Base-by-base conservation (phyloP, 495 filamentous ascomycete genomes). In the Collariella sp. region DNA sequence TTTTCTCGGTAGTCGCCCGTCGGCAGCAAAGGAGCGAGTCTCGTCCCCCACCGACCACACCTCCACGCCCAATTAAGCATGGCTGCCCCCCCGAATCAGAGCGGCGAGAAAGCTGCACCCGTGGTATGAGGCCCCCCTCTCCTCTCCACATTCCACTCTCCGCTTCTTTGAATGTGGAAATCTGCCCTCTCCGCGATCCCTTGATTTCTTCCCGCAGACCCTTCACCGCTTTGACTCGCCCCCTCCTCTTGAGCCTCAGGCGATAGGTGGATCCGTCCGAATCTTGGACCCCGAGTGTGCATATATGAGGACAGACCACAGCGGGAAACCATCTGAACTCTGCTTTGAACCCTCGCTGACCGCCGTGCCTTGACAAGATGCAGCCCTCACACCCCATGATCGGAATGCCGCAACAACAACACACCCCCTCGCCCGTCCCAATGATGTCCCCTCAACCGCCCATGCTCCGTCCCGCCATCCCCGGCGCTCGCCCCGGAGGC, bases 391-490 rank as follows among this genome's bases (percentile, higher is more conserved):
- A 67, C 46, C 58, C 64, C 24, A 51, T 60, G 23, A 58, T 68
- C 26, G 63, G 65, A 47, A 59, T 66, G 46, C 63, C 62, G 31
- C 58, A 60, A 34, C 58, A 63, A 39, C 45, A 52, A 0, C 56
- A 68, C n/a, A n/a, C n/a, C n/a, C n/a, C n/a, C 16, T 65, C 57
- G 29, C 63, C 68, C 19, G 68, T 72, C 63, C 79, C 80, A 68
- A 79, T 76, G 61, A 91, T 93, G 86, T 84, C 87, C 44, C 82
- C 87, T 33, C 83, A 86, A 54, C 80, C 80, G 39, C 89, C 90
- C 46, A 80, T 95, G 47, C 81, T 91, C 34, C 86, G 89, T 41
- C 88, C 90, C 36, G 87, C 89, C 52, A 83, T 94, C 52, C 85
- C 86, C 24, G 87, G 89, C 55, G 77, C 76, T 61, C 83, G 85